Base-by-base conservation (phyloP, 768 basidiomycete genomes). In the Termitomyces sp. region DNA sequence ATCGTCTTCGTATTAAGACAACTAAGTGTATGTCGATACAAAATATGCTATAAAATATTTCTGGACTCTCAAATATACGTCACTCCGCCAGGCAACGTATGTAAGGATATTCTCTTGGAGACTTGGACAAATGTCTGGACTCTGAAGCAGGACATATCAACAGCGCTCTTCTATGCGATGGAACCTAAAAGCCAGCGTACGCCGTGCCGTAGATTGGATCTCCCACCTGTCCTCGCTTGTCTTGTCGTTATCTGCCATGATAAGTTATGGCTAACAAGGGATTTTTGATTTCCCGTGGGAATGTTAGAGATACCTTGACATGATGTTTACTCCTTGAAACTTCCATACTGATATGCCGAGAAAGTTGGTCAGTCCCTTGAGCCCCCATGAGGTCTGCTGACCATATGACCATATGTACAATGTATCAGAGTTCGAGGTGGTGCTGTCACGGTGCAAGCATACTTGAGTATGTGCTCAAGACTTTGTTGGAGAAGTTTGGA, bases 11-110 rank as follows among this genome's bases (percentile, higher is more conserved):
- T 73, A 69, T 69, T 65, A 69, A 71, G 70, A 69, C 62, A 65
- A 55, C 59, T 66, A 71, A 69, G 64, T 74, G 74, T 75, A 75
- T 72, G 69, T 68, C 72, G 73, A 67, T 64, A 65, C 62, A 70
- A 62, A 71, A 71, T 53, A 56, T 72, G 67, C 67, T 72, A 75
- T 73, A 59, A 61, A 32, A 63, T 65, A 64, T 65, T 67, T 64
- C 57, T 67, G 61, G 43, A 53, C 34, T 39, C n/a, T 30, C n/a
- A 30, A n/a, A 30, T 40, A 6, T 39, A 27, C 16, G 49, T 16
- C 34, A 24, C 49, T 50, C 16, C 26, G 12, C 16, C 16, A 37
- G 4, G 13, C 6, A n/a, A n/a, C n/a, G n/a, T n/a, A n/a, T n/a
- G n/a, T n/a, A 24, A 44, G 14, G 39, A 8, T 45, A 16, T 3